Evolutionary conservation across 768 basidiomycete genomes (phyloP).

Genomic region (Tricholoma matsutake): DNA sequence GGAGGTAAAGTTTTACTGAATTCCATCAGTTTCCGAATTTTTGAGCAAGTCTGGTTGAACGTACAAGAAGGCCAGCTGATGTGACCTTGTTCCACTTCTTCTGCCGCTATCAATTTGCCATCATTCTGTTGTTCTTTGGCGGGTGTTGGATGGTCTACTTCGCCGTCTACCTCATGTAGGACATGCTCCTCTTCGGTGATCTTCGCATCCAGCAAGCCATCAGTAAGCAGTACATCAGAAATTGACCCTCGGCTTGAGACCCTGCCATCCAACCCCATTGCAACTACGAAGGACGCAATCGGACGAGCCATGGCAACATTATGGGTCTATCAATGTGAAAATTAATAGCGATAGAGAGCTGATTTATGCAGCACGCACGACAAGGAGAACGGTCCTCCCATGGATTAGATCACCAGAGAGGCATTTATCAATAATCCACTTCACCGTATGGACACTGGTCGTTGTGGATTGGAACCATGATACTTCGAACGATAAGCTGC

Average conservation of each 20-base stretch:
- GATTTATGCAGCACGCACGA: constrained; percentile 37
- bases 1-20: constrained; percentile 36
- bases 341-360: neutral
- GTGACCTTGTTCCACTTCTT: constrained; percentile 60
- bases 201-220: constrained; percentile 32
- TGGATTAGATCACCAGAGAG: constrained; percentile 73
- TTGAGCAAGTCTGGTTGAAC: neutral
- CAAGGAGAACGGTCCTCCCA: constrained; percentile 82
- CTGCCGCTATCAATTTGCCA: constrained; percentile 59
- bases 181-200: constrained; percentile 26
- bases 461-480: too few relatives aligned
- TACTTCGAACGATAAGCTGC: too few relatives aligned
- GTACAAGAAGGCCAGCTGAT: constrained; percentile 47
- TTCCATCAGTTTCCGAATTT: constrained; percentile 4
- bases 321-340: constrained; percentile 34
- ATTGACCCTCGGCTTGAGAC: constrained; percentile 48
- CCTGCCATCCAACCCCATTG: constrained; percentile 51
- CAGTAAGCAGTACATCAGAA: constrained; percentile 43
- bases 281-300: constrained; percentile 57
- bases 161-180: constrained; percentile 22
- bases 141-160: constrained; percentile 19
- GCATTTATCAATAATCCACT: constrained; percentile 79
- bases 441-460: constrained; percentile 70
- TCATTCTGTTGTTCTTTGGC: constrained; percentile 27
- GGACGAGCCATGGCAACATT: constrained; percentile 50